These are phyloP conservation scores for Globisporangium camurandrum DNA, from an alignment of 352 stramenopile species.

Conservation along the genomic window DNA sequence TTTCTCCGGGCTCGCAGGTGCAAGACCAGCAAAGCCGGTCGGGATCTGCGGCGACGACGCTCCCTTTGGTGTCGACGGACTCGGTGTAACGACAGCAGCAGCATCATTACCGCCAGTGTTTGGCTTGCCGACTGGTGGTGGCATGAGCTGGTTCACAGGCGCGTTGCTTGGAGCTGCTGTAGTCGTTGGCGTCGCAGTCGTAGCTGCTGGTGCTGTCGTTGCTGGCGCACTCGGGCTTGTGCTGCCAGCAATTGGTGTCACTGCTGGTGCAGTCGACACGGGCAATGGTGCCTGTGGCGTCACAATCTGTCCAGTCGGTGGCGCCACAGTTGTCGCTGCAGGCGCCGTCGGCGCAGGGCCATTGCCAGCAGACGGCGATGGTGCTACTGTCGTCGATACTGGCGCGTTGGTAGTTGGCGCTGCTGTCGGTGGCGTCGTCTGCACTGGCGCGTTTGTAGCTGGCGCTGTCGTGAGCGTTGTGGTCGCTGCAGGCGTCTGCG, in stretches of 20 bases:
- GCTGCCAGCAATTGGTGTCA: neutral
- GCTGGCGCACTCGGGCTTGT: neutral
- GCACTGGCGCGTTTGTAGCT: conserved; percentile 1
- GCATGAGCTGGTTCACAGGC: conserved; percentile 1
- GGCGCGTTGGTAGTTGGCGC: neutral
- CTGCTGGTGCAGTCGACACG: neutral
- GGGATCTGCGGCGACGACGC: conserved; percentile 4
- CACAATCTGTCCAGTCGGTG: neutral
- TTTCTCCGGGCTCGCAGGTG: conserved; percentile 10
- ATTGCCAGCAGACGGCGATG: neutral
- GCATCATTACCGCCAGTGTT: too few relatives aligned
- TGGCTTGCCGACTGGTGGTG: neutral
- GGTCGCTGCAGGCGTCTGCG: neutral
- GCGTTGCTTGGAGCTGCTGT: conserved; percentile 3
- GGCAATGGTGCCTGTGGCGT: neutral
- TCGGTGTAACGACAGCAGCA: conserved; percentile 3
- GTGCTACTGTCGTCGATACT: neutral
- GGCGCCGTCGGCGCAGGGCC: conserved; percentile 1
- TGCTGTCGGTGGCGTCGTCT: neutral
- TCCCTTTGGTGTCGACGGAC: conserved; percentile 9
- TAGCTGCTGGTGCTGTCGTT: neutral
- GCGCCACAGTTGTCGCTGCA: conserved; percentile 1
- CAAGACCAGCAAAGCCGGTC: conserved; percentile 9
- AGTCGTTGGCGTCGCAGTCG: neutral
- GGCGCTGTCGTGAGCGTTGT: neutral